Evolutionary conservation across 495 filamentous ascomycete genomes (phyloP).

Genomic region (Ramalina intermedia): DNA sequence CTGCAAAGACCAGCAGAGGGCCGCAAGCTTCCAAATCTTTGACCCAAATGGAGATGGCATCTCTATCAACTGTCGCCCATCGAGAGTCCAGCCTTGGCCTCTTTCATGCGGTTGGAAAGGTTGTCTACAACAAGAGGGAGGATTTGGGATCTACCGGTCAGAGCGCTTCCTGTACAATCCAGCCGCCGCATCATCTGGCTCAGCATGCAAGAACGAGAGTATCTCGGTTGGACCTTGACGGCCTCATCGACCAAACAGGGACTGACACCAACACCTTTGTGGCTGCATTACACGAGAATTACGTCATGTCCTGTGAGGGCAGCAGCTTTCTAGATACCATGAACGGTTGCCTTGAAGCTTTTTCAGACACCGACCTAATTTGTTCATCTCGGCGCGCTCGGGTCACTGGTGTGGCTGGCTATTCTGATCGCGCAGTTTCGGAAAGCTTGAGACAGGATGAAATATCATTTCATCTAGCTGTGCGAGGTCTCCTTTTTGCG

Average conservation of each 20-base stretch:
- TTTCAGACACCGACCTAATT: constrained; percentile 80
- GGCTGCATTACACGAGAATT: constrained; percentile 91
- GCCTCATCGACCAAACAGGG: constrained; percentile 73
- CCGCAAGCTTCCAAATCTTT: constrained; percentile 38
- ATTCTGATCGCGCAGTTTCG: constrained; percentile 33
- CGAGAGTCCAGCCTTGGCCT: constrained; percentile 78
- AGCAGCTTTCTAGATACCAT: constrained; percentile 44
- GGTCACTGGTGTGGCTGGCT: constrained; percentile 27
- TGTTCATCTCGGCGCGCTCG: constrained; percentile 28
- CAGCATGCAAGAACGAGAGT: constrained; percentile 46
- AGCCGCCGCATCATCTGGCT: constrained; percentile 49
- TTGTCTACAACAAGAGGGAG: constrained; percentile 83
- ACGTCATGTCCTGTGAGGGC: constrained; percentile 64
- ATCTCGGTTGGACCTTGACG: constrained; percentile 58
- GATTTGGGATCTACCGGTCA: constrained; percentile 9
- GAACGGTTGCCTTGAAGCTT: constrained; percentile 63
- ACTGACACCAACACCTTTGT: constrained; percentile 83
- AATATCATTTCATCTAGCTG: constrained; percentile 75
- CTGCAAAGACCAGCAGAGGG: constrained; percentile 40
- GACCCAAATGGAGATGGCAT: constrained; percentile 58
- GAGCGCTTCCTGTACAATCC: constrained; percentile 8
- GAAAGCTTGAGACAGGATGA: constrained; percentile 81
- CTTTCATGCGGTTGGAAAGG: constrained; percentile 91
- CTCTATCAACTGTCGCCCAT: constrained; percentile 60
- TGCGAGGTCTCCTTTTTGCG: constrained; percentile 67